These are phyloP conservation scores for Boehmeria nivea DNA, from an alignment of 306 rosid genomes.

Conservation along the genomic window DNA sequence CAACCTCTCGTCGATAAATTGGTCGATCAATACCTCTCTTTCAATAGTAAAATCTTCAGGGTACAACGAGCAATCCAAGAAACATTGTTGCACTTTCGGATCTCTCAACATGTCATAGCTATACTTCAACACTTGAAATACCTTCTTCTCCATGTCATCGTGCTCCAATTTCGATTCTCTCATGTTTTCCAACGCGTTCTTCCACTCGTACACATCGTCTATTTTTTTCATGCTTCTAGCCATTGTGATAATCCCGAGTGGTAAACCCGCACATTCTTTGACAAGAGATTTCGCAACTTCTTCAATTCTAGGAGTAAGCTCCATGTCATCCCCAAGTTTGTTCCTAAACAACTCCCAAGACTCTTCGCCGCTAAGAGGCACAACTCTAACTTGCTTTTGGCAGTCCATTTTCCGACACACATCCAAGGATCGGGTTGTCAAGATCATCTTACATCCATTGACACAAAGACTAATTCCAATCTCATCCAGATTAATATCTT, in stretches of 20 bases:
- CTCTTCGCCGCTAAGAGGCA: too few species aligned
- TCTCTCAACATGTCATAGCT: conserved; percentile 19
- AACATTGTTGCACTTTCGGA: conserved; percentile 3
- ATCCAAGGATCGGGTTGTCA: conserved; percentile 16
- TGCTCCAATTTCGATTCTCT: background rate
- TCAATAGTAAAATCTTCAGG: conserved; percentile 22
- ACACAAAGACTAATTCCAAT: conserved; percentile 12
- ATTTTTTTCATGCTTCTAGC: conserved; percentile 1
- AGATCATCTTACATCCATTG: conserved; percentile 22
- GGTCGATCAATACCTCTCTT: conserved; percentile 18
- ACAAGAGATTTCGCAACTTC: background rate
- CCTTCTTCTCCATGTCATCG: conserved; percentile 23
- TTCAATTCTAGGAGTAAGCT: background rate
- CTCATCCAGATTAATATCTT: conserved; percentile 10
- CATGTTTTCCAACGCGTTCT: background rate
- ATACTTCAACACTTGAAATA: conserved; percentile 14
- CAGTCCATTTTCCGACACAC: too few species aligned
- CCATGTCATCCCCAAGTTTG: background rate
- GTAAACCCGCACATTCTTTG: too few species aligned
- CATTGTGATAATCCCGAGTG: background rate
- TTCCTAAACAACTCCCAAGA: conserved; percentile 19
- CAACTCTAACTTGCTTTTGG: too few species aligned
- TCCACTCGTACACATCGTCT: conserved; percentile 6
- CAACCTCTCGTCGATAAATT: conserved; percentile 20
- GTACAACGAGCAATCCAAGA: conserved; percentile 9